Percentiles rank a stretch among this genome's conserved stretches.
Conservation (phyloP, 2,329 filamentous ascomycete genomes). For the Plenodomus lindquistii region DNA sequence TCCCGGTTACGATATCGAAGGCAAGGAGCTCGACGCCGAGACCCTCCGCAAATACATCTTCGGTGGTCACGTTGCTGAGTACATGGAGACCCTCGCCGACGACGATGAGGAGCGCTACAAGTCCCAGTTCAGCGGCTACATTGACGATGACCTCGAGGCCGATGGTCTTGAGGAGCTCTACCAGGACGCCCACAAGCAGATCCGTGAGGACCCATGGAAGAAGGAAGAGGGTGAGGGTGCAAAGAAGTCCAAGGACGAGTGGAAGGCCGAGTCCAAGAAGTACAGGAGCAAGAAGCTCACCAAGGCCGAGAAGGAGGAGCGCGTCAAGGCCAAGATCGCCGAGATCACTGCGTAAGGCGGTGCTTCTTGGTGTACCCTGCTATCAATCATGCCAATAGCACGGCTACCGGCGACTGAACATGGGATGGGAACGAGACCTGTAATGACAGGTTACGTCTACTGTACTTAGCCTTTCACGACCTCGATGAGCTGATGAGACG, state of each 20-base stretch:
- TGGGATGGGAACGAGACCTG: conserved; percentile 36
- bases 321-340: conserved; percentile 89
- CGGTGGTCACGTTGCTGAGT: conserved; percentile 97
- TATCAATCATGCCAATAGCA: conserved; percentile 41
- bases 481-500: conserved; percentile 38
- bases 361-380: conserved; percentile 18
- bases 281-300: conserved; percentile 76
- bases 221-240: conserved; percentile 73
- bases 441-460: conserved; percentile 23
- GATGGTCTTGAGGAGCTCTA: conserved; percentile 97
- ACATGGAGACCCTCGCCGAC: conserved; percentile 99
- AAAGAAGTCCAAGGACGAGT: conserved; percentile 98
- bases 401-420: conserved; percentile 41
- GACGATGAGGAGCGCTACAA: conserved; percentile 99
- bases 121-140: conserved; percentile 96
- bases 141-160: conserved; percentile 94
- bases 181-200: conserved; percentile 89
- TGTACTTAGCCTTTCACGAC: conserved; percentile 38
- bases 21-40: conserved; percentile 97
- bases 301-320: conserved; percentile 79
- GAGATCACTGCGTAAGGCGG: conserved; percentile 62
- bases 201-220: conserved; percentile 98
- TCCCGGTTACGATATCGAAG: conserved; percentile 96
- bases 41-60: conserved; percentile 99
- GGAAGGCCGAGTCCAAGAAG: conserved; percentile 95